Percentiles rank a stretch among this genome's conserved stretches.
These are phyloP conservation scores for Cicer chorassanicum DNA, from an alignment of 306 rosid species.

Conservation along the genomic window DNA sequence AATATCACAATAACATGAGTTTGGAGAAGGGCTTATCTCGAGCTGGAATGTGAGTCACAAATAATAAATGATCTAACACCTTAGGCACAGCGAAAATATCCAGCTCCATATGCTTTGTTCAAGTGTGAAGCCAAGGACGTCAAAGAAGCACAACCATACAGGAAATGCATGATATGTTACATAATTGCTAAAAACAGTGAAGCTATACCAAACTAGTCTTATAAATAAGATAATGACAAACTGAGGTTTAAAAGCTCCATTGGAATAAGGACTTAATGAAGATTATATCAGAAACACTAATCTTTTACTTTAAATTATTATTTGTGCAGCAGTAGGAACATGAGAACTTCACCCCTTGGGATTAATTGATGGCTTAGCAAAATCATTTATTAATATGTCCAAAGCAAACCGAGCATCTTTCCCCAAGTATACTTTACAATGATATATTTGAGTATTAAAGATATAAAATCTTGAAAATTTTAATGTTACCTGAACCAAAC, in stretches of 20 bases:
- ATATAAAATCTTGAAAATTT: slow-evolving; percentile 21
- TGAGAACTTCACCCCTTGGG: slow-evolving; percentile 28
- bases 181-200: slow-evolving; percentile 11
- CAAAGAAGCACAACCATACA: slow-evolving; percentile 22
- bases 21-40: slow-evolving; percentile 16
- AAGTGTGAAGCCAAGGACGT: not conserved
- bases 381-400: not conserved
- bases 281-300: slow-evolving; percentile 28
- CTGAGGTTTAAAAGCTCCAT: slow-evolving; percentile 30
- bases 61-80: not conserved
- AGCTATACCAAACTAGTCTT: not conserved
- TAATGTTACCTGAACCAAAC: slow-evolving; percentile 77
- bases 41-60: slow-evolving; percentile 14
- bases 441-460: slow-evolving; percentile 21
- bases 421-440: slow-evolving; percentile 23
- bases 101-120: not conserved
- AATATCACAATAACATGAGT: slow-evolving; percentile 4
- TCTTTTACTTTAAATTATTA: slow-evolving; percentile 22
- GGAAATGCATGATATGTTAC: slow-evolving; percentile 20
- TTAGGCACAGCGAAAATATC: not conserved
- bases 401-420: slow-evolving; percentile 26
- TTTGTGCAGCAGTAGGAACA: slow-evolving; percentile 20
- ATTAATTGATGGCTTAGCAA: slow-evolving; percentile 21
- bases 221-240: slow-evolving; percentile 35
- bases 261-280: slow-evolving; percentile 25